A percentile compares a stretch with the other conserved stretches of the same genome.
These are phyloP conservation scores for Coniosporium apollinis DNA, from an alignment of 495 filamentous ascomycete genomes.

Conservation along the genomic window DNA sequence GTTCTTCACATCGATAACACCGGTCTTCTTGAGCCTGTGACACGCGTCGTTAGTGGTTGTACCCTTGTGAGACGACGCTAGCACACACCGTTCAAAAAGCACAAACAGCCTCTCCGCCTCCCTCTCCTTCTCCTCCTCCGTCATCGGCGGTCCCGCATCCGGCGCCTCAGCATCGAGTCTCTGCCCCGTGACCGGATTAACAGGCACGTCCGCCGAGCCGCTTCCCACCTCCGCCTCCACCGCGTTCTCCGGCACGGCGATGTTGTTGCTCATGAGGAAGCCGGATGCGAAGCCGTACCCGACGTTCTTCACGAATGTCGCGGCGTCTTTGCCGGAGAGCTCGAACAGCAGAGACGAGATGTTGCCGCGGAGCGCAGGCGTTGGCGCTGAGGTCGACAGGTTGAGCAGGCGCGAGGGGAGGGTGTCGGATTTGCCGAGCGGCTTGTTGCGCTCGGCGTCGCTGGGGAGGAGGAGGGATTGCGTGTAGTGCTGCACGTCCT, in stretches of 20 bases:
- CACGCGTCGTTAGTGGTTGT: constrained; percentile 11
- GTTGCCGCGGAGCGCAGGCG: constrained; percentile 53
- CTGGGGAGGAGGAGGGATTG: constrained; percentile 55
- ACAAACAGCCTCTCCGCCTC: constrained; percentile 91
- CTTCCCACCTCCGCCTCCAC: constrained; percentile 28
- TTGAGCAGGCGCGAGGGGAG: constrained; percentile 64
- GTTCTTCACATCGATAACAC: constrained; percentile 70
- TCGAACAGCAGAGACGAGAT: constrained; percentile 74
- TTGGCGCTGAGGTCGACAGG: constrained; percentile 55
- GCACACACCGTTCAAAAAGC: constrained; percentile 70
- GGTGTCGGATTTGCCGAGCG: constrained; percentile 58
- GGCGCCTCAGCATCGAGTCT: constrained; percentile 44
- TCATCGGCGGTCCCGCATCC: constrained; percentile 52
- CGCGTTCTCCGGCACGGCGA: constrained; percentile 53
- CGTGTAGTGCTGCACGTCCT: constrained; percentile 43
- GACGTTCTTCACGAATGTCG: constrained; percentile 24
- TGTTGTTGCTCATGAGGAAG: constrained; percentile 65
- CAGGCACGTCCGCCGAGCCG: constrained; percentile 6
- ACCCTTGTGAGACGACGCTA: constrained; percentile 2
- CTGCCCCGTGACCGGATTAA: constrained; percentile 91
- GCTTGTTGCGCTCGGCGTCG: constrained; percentile 56
- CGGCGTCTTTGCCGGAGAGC: constrained; percentile 44
- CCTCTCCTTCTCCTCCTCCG: constrained; percentile 73
- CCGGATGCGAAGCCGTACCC: constrained; percentile 85
- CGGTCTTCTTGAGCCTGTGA: constrained; percentile 61